Percentiles rank a stretch among this genome's conserved stretches.
These are phyloP conservation scores for Cymbidium sinense DNA, from an alignment of 106 monocot genomes.

Conservation along the genomic window DNA sequence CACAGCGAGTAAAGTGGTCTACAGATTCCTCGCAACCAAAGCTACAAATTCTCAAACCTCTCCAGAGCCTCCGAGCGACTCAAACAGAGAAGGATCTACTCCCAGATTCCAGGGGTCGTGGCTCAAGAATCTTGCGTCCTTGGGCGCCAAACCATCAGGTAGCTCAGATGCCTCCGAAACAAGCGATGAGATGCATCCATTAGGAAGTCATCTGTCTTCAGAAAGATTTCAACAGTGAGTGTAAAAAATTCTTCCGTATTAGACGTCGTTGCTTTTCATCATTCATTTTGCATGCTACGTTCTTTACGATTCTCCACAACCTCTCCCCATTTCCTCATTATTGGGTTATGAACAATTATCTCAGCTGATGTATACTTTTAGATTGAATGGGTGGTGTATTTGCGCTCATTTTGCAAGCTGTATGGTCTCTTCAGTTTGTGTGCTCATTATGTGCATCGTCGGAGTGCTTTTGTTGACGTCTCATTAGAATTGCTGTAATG, in stretches of 20 bases:
- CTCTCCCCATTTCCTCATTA: background rate
- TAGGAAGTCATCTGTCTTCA: background rate
- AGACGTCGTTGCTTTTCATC: background rate
- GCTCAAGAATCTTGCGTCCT: slow-evolving; percentile 54
- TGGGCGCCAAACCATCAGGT: slow-evolving; percentile 69
- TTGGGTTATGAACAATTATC: background rate
- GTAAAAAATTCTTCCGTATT: background rate
- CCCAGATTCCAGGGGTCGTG: slow-evolving; percentile 53
- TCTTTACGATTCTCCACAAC: background rate
- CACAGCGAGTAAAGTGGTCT: slow-evolving; percentile 77
- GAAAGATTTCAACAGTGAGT: background rate
- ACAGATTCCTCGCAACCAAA: slow-evolving; percentile 57
- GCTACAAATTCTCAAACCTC: slow-evolving; percentile 33
- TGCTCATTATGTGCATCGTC: too few relatives aligned
- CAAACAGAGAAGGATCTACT: slow-evolving; percentile 30
- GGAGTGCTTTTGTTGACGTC: too few relatives aligned
- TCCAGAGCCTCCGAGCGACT: slow-evolving; percentile 36
- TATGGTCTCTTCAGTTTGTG: too few relatives aligned
- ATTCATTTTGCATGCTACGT: background rate
- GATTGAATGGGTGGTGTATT: too few relatives aligned
- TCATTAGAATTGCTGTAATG: too few relatives aligned
- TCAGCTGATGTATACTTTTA: too few relatives aligned
- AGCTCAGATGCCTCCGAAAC: slow-evolving; percentile 18
- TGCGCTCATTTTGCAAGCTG: too few relatives aligned
- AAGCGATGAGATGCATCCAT: background rate